These are phyloP conservation scores for Penicillium concentricum DNA, from an alignment of 2,329 filamentous ascomycete genomes.

Conservation along the genomic window DNA sequence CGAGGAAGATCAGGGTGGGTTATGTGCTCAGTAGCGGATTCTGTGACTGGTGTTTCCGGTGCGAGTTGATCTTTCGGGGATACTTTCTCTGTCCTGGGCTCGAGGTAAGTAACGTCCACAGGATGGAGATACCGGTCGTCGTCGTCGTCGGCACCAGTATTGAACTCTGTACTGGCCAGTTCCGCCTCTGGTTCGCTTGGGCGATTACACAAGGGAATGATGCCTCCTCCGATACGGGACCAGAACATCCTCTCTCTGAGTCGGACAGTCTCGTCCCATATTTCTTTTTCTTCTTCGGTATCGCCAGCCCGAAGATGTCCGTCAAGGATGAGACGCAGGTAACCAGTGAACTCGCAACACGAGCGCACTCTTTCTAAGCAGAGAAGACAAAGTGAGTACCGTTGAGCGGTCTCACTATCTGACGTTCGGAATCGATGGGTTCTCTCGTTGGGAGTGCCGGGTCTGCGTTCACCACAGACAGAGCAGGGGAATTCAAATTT, in stretches of 20 bases:
- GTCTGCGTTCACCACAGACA: constrained; percentile 80
- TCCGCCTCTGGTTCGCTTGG: constrained; percentile 23
- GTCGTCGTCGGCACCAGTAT: not conserved
- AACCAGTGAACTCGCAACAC: constrained; percentile 89
- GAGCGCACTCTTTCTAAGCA: constrained; percentile 81
- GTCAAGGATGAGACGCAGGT: constrained; percentile 86
- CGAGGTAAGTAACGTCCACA: constrained; percentile 6
- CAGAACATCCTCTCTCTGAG: constrained; percentile 96
- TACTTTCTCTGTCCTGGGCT: constrained; percentile 4
- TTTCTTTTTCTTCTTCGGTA: constrained; percentile 77
- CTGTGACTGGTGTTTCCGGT: not conserved
- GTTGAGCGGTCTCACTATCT: constrained; percentile 80
- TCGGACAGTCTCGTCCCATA: constrained; percentile 92
- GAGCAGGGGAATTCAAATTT: constrained; percentile 68
- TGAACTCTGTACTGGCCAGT: constrained; percentile 1
- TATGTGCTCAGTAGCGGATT: not conserved
- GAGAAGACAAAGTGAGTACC: constrained; percentile 86
- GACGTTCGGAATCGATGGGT: constrained; percentile 86
- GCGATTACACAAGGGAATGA: constrained; percentile 64
- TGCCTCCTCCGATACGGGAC: constrained; percentile 86
- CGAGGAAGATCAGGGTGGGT: not conserved
- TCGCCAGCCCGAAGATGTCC: constrained; percentile 86
- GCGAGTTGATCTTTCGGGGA: not conserved
- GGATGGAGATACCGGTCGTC: constrained; percentile 7
- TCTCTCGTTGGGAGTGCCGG: constrained; percentile 68